phyloP scores from a whole-genome alignment of 2,329 filamentous ascomycete genomes.

The Cercospora sp. region DNA sequence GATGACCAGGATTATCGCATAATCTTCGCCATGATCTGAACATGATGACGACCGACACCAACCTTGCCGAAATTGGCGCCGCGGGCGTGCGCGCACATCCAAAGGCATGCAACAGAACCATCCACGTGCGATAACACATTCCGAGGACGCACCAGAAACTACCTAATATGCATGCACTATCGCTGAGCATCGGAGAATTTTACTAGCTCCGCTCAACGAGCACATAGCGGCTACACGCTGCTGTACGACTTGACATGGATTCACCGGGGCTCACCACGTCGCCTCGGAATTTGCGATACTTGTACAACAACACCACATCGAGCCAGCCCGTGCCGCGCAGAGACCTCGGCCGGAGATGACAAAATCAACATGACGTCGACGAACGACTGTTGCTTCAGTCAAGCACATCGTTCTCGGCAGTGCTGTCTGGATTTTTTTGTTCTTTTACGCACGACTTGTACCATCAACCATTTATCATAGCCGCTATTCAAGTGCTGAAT shows the following conservation, averaged over 20 bases:
- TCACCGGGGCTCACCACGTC: background rate
- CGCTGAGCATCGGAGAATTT: background rate
- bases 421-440: constrained; percentile 44
- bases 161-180: background rate
- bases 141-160: background rate
- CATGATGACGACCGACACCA: background rate
- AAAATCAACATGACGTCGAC: background rate
- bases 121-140: constrained; percentile 5
- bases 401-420: background rate
- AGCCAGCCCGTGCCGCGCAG: background rate
- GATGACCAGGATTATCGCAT: constrained; percentile 11
- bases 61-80: constrained; percentile 6
- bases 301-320: constrained; percentile 1
- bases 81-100: constrained; percentile 2
- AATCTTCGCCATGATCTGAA: constrained; percentile 8
- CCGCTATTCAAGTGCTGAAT: constrained; percentile 36
- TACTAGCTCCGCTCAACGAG: background rate
- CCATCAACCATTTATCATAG: background rate
- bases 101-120: background rate
- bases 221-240: background rate
- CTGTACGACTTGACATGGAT: background rate
- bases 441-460: constrained; percentile 11
- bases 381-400: background rate
- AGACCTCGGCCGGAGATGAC: background rate
- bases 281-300: background rate